Evolutionary conservation across 2,329 filamentous ascomycete species (phyloP), one percentile per base, ranked within the genome.

Genomic region (Diaporthe citriasiana): DNA sequence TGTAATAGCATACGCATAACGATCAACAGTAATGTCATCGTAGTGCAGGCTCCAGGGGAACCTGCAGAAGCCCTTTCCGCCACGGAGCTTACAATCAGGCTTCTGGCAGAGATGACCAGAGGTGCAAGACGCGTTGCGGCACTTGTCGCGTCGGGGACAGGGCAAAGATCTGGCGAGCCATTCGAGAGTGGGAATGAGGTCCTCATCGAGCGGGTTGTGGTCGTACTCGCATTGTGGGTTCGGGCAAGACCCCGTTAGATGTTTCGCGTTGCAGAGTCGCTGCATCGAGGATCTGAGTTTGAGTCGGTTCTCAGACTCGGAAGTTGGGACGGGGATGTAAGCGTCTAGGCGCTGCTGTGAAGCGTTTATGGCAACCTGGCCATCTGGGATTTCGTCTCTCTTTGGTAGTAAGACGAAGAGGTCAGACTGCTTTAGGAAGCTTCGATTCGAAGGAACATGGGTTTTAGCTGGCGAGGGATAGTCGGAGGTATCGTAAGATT

Each of bases 71-170:
- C 56, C 45, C 76, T 79, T 82, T 63, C 81, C 81, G 27, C 79
- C 78, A 10, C 80, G 79, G n/a, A 79, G 60, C 69, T 78, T 79
- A 72, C 81, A 83, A 19, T 82, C 78, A 25, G 69, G 53, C 22
- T 74, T 78, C 76, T 82, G 81, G 74, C 81, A 83, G 50, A 82
- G 75, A 73, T 82, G 81, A 8, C 81, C 81, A 33, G 76, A 75
- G 30, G 76, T 76, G 75, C 81, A 83, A 19, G 60, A 59, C 0
- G 75, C 72, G 5, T 78, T 73, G 13, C 80, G 74, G 75, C 81
- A 82, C 7, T 42, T 35, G 10, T 78, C 80, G 8, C 79, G 79
- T 59, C 77, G 79, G 0, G 74, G 38, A 73, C 80, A 82, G 10
- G 80, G 79, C 50, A 81, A 66, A 10, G 79, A 79, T 51, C 80